phyloP scores from a whole-genome alignment of 169 alveolate species.

The Plasmodium gallinaceum region DNA sequence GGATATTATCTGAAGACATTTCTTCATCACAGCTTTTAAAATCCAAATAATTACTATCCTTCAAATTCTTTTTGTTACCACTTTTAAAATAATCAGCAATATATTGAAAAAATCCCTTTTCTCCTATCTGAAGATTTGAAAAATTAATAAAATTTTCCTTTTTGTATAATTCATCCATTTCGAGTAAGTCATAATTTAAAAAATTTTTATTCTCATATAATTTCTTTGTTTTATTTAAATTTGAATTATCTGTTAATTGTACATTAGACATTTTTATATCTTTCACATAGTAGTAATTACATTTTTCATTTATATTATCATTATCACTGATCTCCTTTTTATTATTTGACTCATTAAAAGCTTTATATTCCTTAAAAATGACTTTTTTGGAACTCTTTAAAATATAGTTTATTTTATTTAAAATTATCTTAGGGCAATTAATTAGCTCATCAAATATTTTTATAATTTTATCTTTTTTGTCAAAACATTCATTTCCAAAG shows the following conservation, averaged over 20 bases:
- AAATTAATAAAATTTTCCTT: constrained; percentile 35
- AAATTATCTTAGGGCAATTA: constrained; percentile 64
- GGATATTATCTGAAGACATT: constrained; percentile 55
- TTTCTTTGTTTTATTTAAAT: constrained; percentile 13
- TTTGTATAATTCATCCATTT: constrained; percentile 20
- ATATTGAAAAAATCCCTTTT: constrained; percentile 58
- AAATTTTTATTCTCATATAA: background rate
- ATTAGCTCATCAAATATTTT: constrained; percentile 73
- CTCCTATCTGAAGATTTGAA: constrained; percentile 43
- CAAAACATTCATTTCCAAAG: constrained; percentile 66
- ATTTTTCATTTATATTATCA: constrained; percentile 1
- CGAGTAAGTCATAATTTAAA: background rate
- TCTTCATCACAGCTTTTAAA: constrained; percentile 73
- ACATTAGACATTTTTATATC: constrained; percentile 44
- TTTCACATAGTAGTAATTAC: constrained; percentile 28
- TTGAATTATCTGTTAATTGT: constrained; percentile 18
- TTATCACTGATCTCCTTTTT: background rate
- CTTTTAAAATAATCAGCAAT: constrained; percentile 38
- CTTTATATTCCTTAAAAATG: constrained; percentile 62
- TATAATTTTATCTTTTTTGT: constrained; percentile 63
- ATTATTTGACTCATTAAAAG: background rate
- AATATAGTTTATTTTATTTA: constrained; percentile 54
- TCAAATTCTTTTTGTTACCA: constrained; percentile 7
- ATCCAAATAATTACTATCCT: constrained; percentile 40
- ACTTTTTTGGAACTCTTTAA: constrained; percentile 43